phyloP scores from a whole-genome alignment of 257 asterid species.

The Solanum lignicaule region DNA sequence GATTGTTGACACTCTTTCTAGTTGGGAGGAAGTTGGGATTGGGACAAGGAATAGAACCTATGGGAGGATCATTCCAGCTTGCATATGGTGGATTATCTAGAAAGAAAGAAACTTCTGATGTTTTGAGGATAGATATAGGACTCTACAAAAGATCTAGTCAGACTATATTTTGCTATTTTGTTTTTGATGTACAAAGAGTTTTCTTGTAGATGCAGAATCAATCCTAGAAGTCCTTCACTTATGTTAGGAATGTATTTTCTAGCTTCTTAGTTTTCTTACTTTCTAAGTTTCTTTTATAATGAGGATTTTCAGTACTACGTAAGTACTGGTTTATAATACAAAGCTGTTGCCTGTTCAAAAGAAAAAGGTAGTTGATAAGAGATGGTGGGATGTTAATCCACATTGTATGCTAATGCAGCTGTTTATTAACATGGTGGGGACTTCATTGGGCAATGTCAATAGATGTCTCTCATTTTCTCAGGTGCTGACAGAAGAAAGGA shows the following conservation, averaged over 20 bases:
- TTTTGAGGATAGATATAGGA: not conserved
- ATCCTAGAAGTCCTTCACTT: not conserved
- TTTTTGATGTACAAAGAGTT: not conserved
- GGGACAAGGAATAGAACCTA: not conserved
- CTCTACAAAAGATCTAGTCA: not conserved
- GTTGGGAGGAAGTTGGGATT: not conserved
- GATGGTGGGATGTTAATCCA: not conserved
- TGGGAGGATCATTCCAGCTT: not conserved
- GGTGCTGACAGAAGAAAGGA: not conserved
- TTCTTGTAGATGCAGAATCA: not conserved
- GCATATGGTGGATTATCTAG: not conserved
- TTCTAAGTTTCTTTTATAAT: not conserved
- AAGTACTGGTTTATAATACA: not conserved
- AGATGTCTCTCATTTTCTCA: not conserved
- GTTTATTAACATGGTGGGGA: not conserved
- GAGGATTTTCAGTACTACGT: not conserved
- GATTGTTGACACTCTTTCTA: not conserved
- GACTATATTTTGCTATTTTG: not conserved
- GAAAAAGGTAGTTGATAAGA: not conserved
- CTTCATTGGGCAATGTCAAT: not conserved
- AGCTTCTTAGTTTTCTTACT: not conserved
- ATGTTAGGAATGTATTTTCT: not conserved
- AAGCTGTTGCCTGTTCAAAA: not conserved
- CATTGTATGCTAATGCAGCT: not conserved
- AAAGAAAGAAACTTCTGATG: not conserved